Conservation (phyloP, 805 yeast species). For the Yarrowia sp. region DNA sequence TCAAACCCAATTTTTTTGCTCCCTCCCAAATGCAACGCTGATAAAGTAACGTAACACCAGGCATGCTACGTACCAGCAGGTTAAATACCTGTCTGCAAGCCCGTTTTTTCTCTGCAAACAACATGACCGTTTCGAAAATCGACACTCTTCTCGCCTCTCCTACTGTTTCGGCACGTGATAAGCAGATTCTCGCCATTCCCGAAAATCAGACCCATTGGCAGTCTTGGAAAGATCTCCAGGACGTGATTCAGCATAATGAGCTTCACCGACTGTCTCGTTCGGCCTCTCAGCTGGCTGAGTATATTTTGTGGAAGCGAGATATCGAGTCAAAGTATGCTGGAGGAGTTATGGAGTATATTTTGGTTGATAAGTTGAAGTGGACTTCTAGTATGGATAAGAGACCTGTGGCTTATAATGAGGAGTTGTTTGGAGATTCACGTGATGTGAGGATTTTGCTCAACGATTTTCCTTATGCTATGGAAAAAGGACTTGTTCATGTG, state of each 20-base stretch:
- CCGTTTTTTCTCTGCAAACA: background rate
- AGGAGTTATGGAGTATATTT: constrained; percentile 27
- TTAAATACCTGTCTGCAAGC: background rate
- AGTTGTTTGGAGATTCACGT: constrained; percentile 8
- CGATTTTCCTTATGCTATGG: constrained; percentile 58
- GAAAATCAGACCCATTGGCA: background rate
- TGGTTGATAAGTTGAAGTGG: constrained; percentile 13
- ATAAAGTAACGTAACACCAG: background rate
- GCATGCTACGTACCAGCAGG: background rate
- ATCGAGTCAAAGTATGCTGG: constrained; percentile 11
- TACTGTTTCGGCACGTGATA: background rate
- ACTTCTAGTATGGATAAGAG: background rate
- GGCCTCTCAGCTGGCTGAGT: constrained; percentile 7
- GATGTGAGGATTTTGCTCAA: constrained; percentile 51
- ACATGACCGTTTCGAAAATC: background rate
- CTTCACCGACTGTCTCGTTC: constrained; percentile 8
- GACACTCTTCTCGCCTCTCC: constrained; percentile 1
- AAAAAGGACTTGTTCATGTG: constrained; percentile 47
- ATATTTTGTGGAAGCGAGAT: constrained; percentile 12
- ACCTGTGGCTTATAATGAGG: background rate
- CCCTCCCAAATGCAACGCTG: constrained; percentile 1
- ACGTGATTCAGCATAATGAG: constrained; percentile 9
- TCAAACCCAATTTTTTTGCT: background rate
- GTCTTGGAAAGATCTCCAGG: constrained; percentile 1
- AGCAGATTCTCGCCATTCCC: constrained; percentile 7